Percentiles rank a stretch among this genome's conserved stretches.
phyloP scores from a whole-genome alignment of 1,139 yeast species.

The Saccharomyces hybrid region DNA sequence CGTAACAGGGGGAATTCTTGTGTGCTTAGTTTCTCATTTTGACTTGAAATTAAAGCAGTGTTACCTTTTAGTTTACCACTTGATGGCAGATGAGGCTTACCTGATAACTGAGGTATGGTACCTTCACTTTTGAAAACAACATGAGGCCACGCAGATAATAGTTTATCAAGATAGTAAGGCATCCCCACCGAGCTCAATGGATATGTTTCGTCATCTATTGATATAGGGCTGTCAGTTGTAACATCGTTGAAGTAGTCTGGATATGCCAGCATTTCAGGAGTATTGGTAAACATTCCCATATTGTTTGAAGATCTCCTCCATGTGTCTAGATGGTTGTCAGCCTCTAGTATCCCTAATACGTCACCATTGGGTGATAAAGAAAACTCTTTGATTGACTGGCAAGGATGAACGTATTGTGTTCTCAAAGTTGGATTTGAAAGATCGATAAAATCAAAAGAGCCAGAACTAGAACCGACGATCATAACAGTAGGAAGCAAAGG shows the following conservation, averaged over 20 bases:
- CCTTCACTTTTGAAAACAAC: conserved; percentile 48
- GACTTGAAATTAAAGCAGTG: neutral
- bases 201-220: conserved; percentile 38
- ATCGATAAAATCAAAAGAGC: conserved; percentile 82
- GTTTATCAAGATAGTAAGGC: conserved; percentile 76
- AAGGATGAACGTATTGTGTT: conserved; percentile 54
- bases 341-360: conserved; percentile 62
- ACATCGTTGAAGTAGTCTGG: conserved; percentile 34
- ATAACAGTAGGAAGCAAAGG: conserved; percentile 80
- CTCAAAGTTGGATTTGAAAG: conserved; percentile 62
- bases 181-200: conserved; percentile 74
- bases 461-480: conserved; percentile 64
- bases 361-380: conserved; percentile 80
- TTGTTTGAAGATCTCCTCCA: conserved; percentile 43
- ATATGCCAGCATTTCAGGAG: conserved; percentile 33
- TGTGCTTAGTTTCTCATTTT: conserved; percentile 3
- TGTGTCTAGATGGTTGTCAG: conserved; percentile 56
- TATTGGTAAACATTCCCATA: conserved; percentile 33
- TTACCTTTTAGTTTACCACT: neutral
- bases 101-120: conserved; percentile 38
- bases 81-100: conserved; percentile 6
- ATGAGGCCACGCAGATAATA: conserved; percentile 79
- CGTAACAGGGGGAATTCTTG: conserved; percentile 19
- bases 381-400: conserved; percentile 47
- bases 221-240: conserved; percentile 33